A percentile compares a stretch with the other conserved stretches of the same genome.
Evolutionary conservation across 148 eudicot species (phyloP).

Genomic region (Cornus controversa): DNA sequence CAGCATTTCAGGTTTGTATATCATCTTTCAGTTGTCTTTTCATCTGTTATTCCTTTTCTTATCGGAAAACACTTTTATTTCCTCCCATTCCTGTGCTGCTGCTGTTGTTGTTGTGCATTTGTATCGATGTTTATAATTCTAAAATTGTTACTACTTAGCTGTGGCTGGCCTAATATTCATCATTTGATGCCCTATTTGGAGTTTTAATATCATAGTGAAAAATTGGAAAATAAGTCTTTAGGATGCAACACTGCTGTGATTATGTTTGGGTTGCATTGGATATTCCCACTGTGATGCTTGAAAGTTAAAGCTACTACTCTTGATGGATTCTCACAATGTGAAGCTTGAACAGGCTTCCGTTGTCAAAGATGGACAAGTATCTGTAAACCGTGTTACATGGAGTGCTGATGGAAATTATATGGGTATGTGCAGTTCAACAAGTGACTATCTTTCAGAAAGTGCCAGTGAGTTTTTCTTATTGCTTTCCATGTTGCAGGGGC

Average conservation of each 20-base stretch:
- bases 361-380: slow-evolving; percentile 46
- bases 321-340: slow-evolving; percentile 14
- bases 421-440: slow-evolving; percentile 41
- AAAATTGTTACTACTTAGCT: neutral
- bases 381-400: slow-evolving; percentile 79
- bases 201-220: neutral
- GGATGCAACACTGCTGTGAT: no score
- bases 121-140: neutral
- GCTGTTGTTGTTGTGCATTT: no score
- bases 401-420: slow-evolving; percentile 77
- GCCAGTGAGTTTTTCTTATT: neutral
- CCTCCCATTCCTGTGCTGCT: no score
- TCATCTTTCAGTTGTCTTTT: neutral
- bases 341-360: slow-evolving; percentile 52
- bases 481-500: slow-evolving; percentile 54
- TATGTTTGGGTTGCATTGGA: no score
- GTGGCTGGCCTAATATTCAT: neutral
- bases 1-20: slow-evolving; percentile 53
- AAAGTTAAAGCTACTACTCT: neutral
- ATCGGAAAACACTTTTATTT: neutral
- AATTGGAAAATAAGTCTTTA: neutral
- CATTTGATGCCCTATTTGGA: neutral
- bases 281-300: neutral
- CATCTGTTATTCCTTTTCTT: no score
- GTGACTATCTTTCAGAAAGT: slow-evolving; percentile 4